Evolutionary conservation across 2,329 filamentous ascomycete species (phyloP).

Genomic region (Aureobasidium sp.): DNA sequence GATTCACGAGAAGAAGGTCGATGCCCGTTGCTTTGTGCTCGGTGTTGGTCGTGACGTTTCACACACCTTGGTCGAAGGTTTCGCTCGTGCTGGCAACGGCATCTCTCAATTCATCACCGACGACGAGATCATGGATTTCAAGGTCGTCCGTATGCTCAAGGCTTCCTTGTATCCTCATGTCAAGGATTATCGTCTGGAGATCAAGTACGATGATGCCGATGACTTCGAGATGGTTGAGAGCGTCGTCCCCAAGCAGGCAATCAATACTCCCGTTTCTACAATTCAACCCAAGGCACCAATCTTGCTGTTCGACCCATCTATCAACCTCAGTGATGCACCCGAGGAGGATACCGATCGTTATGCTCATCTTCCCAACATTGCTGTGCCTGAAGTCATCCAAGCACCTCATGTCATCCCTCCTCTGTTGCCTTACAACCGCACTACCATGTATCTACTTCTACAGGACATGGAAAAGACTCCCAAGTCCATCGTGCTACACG

Average conservation of each 20-base stretch:
- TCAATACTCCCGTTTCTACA: neutral
- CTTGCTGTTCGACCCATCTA: constrained; percentile 65
- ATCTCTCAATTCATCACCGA: constrained; percentile 67
- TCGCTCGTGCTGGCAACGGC: constrained; percentile 64
- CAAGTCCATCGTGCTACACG: constrained; percentile 63
- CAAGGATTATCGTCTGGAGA: constrained; percentile 67
- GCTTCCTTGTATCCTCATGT: constrained; percentile 73
- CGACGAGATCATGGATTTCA: constrained; percentile 72
- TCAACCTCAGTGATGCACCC: constrained; percentile 46
- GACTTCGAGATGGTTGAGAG: constrained; percentile 72
- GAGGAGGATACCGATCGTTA: constrained; percentile 42
- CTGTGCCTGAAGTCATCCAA: constrained; percentile 66
- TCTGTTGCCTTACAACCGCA: constrained; percentile 73
- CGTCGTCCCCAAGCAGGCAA: neutral
- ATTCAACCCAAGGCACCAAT: constrained; percentile 47
- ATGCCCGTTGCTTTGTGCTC: constrained; percentile 63
- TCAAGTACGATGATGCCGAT: constrained; percentile 60
- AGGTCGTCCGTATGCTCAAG: constrained; percentile 79
- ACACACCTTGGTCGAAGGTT: constrained; percentile 63
- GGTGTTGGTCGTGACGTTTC: constrained; percentile 63
- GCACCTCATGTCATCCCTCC: constrained; percentile 69
- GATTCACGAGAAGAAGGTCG: constrained; percentile 43
- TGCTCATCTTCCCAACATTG: constrained; percentile 59
- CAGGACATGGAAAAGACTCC: constrained; percentile 46
- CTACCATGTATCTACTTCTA: constrained; percentile 71